Evolutionary conservation across 1,284 basidiomycete genomes (phyloP).

Genomic region (Sporisorium scitamineum): DNA sequence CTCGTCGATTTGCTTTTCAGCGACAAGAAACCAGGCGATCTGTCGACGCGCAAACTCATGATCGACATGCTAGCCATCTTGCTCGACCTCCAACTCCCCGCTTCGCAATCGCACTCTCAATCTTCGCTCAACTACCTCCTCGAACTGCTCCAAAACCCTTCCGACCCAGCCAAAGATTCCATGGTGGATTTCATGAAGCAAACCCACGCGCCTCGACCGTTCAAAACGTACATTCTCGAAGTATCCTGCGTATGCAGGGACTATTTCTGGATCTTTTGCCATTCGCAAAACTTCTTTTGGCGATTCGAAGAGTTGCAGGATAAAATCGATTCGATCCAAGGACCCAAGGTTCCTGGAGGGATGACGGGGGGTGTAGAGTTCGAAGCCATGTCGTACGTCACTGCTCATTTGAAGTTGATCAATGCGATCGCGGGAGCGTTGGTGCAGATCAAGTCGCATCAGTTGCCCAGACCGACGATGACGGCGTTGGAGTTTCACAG

Average conservation of each 20-base stretch:
- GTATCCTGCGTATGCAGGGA: slow-evolving; percentile 89
- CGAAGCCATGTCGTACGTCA: slow-evolving; percentile 92
- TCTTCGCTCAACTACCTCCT: slow-evolving; percentile 55
- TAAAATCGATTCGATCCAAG: slow-evolving; percentile 80
- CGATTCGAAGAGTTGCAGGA: slow-evolving; percentile 80
- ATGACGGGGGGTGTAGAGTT: slow-evolving; percentile 99
- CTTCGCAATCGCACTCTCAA: slow-evolving; percentile 26
- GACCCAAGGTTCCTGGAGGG: slow-evolving; percentile 92
- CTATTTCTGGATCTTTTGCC: slow-evolving; percentile 98
- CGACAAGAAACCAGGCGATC: slow-evolving; percentile 96
- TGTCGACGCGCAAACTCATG: slow-evolving; percentile 88
- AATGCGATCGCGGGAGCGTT: slow-evolving; percentile 42
- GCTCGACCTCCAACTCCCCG: slow-evolving; percentile 60
- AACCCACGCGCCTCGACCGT: slow-evolving; percentile 83
- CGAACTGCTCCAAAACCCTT: slow-evolving; percentile 57
- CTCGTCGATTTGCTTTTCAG: slow-evolving; percentile 88
- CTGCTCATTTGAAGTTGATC: slow-evolving; percentile 53
- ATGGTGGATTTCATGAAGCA: slow-evolving; percentile 83
- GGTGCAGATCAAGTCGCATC: slow-evolving; percentile 21
- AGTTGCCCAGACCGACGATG: slow-evolving; percentile 31
- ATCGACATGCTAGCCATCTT: slow-evolving; percentile 78
- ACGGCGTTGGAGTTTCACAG: slow-evolving; percentile 48
- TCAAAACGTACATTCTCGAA: slow-evolving; percentile 90
- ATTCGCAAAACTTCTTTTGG: slow-evolving; percentile 92
- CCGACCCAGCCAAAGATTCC: slow-evolving; percentile 45